Evolutionary conservation across 2,329 filamentous ascomycete genomes (phyloP), one percentile per base, ranked within the genome.

Genomic region (Aspergillus fumigatus): DNA sequence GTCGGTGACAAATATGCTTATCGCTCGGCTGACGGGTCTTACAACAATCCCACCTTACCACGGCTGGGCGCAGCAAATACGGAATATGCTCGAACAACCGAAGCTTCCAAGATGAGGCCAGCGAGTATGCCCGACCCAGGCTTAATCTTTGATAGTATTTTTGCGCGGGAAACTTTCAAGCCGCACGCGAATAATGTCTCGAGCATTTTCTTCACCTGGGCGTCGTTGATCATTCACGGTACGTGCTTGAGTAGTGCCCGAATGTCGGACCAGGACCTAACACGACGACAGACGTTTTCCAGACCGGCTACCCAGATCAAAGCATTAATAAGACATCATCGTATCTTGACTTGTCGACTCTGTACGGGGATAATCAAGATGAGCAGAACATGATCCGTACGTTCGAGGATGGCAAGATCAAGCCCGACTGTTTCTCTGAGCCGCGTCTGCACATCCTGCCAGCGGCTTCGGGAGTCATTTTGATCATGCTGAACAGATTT

Each of bases 401-500:
- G 0, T 89, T 89, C 72, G 80, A 85, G 65, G 82, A 88, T 59
- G 89, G 89, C 40, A 84, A 81, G 69, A 75, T 92, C 62, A 91
- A 92, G 76, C 80, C 86, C 0, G 89, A 93, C 64, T 78, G 79
- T 7, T 92, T 88, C 62, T 84, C 87, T 2, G 88, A 91, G 66
- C 85, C 86, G 71, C 81, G 89, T 53, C 76, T 92, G 2, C 73
- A 87, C 21, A 86, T 84, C 7, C 87, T 89, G 66, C 89, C 89
- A 0, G 87, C 89, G 0, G 88, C 88, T 11, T 87, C 89, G 3
- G 82, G 84, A 54, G 85, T 89, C 4, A 67, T 92, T 3, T 74
- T 92, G 26, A 81, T 92, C 72, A 90, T 92, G 88, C 87, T 91
- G 54, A 77, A 75, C 64, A 69, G 74, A 62, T 95, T 95, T 75